Base-by-base conservation (phyloP, 345 rosid genomes). In the Lagerstroemia speciosa region DNA sequence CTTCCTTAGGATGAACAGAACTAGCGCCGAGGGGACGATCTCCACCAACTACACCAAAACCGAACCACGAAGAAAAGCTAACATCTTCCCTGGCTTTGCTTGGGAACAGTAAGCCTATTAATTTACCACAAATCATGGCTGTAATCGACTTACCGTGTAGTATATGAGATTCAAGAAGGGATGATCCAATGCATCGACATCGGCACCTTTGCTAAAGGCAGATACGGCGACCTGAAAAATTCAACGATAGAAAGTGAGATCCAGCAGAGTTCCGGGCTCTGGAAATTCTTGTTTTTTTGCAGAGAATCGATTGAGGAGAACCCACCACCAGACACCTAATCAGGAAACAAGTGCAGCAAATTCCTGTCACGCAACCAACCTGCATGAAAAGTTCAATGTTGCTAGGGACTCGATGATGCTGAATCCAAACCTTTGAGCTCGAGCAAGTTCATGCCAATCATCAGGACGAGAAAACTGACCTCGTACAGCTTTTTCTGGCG, bases 401-500 rank as follows among this genome's bases (percentile, higher is more conserved):
- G 30, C 30, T 55, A 17, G 16, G 46, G 46, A 41, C 46, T 8
- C 10, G 16, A 36, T 36, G 38, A 36, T 36, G 38, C 38, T 36
- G 38, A 41, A 4, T 2, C 46, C 2, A 16, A 41, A 41, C 46
- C 46, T 41, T 41, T 41, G 46, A 48, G 55, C 55, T 22, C 6
- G 8, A 3, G n/a, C 20, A 68, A 38, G 5, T 16, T 0, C 0
- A 68, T 26, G 11, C 0, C 0, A 22, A 34, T 0, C 15, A 14
- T 53, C 17, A 19, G 67, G 29, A 20, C 17, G 52, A 16, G 6
- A n/a, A 6, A 36, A 22, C 52, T 64, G n/a, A 89, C 96, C 96
- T 91, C 97, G 22, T 82, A 84, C 24, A 92, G 80, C 83, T 92
- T 92, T 66, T 92, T 89, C 31, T 85, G 90, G 19, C 96, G 86